Base-by-base conservation (phyloP, 192 early-diverging fungal species). In the Geranomyces michiganensis region DNA sequence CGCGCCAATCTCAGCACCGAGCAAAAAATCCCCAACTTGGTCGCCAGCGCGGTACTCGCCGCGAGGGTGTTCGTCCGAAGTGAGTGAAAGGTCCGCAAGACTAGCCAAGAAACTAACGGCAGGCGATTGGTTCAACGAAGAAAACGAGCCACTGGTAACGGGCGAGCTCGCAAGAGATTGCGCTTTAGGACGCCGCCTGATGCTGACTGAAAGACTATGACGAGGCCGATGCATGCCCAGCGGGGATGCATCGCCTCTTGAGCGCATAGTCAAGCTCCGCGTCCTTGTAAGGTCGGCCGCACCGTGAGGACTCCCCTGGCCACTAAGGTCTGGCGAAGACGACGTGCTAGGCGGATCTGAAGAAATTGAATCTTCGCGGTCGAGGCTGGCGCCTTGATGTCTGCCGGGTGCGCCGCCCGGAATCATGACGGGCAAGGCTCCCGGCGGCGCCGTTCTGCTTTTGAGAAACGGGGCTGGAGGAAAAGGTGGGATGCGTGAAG, bases 11-110 rank as follows among this genome's bases (percentile, higher is more conserved):
- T 89, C 72, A 30, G 79, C 79, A 45, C 87, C 88, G 49, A 94
- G 78, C 1, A 88, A 73, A 66, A 87, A 94, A 45, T 90, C 85
- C 10, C 88, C 90, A 30, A 93, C 83, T 62, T 90, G 84, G 67
- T 93, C 90, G 19, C 91, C 93, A 53, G 88, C 85, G 26, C 79
- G 76, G 73, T 91, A 82, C 10, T 65, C 73, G 15, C 76, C 75
- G 17, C 58, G 74, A 7, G 36, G 36, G 24, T 47, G 51, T 70
- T 71, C 8, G 14, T 24, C 62, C 2, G 29, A n/a, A 5, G 49
- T 17, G 13, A 27, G 27, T 3, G 71, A 66, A 17, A 43, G 32
- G 21, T 73, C 71, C 15, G 71, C 71, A 17, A 73, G 36, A 4
- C 27, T n/a, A 8, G 71, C 71, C 51, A 73, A 30, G 33, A 73